Evolutionary conservation across 768 basidiomycete genomes (phyloP).

Genomic region (Tephrocybe sp.): DNA sequence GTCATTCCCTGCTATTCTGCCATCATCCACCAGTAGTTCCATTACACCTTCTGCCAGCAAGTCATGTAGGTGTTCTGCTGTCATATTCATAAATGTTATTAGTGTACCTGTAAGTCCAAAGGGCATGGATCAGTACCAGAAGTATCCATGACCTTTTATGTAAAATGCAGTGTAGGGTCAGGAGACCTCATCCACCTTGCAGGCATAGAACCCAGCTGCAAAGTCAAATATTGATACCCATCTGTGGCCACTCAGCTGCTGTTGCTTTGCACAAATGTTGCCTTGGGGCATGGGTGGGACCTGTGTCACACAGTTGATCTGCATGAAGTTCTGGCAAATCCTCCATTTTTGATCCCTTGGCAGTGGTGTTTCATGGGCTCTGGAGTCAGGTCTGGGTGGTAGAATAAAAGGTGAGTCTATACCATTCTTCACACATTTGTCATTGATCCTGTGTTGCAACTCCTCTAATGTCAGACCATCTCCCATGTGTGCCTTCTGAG

Average conservation of each 20-base stretch:
- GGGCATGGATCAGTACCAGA: constrained; percentile 33
- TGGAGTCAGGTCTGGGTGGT: constrained; percentile 22
- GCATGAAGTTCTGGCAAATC: no score
- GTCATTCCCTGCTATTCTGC: constrained; percentile 29
- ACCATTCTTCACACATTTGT: constrained; percentile 28
- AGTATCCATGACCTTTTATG: constrained; percentile 18
- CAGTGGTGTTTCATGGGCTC: no score
- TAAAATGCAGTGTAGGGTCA: no score
- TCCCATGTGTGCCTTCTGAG: constrained; percentile 33
- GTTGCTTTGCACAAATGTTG: no score
- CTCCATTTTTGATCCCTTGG: constrained; percentile 24
- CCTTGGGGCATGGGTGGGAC: constrained; percentile 26
- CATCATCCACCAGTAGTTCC: constrained; percentile 42
- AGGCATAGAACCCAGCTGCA: constrained; percentile 38
- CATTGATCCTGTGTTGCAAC: constrained; percentile 31
- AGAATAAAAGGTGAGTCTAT: constrained; percentile 20
- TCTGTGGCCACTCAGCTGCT: no score
- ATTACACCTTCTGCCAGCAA: constrained; percentile 21
- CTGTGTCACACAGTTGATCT: constrained; percentile 31
- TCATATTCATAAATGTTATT: constrained; percentile 30
- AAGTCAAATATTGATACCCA: no score
- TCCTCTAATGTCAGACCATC: constrained; percentile 31
- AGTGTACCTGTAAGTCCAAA: constrained; percentile 43
- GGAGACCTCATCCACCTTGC: no score
- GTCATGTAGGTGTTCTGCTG: constrained; percentile 23